Conservation (phyloP, 108 stramenopile genomes). For the Pseudonitzschia multistriata region DNA sequence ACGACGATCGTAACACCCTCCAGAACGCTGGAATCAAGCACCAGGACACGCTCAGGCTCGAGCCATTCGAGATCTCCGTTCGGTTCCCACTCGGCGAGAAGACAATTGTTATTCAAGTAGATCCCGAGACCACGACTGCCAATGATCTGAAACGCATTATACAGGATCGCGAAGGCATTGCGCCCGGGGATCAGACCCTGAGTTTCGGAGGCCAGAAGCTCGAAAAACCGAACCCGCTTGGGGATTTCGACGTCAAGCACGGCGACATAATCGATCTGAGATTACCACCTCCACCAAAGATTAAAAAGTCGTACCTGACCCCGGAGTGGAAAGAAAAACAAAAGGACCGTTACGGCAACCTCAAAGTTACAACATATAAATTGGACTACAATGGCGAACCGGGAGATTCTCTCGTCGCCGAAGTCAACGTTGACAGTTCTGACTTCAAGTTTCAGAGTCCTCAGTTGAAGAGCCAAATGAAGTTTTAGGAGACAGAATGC, state of each 20-base stretch:
- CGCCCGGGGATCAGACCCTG: slow-evolving; percentile 13
- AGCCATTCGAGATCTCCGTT: slow-evolving; percentile 19
- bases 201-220: slow-evolving; percentile 10
- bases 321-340: background rate
- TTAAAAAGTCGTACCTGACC: background rate
- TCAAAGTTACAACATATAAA: slow-evolving; percentile 1
- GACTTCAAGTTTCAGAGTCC: slow-evolving; percentile 14
- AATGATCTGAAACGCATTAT: slow-evolving; percentile 18
- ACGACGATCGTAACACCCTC: slow-evolving; percentile 4
- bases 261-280: slow-evolving; percentile 27
- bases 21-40: slow-evolving; percentile 18
- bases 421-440: background rate
- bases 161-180: slow-evolving; percentile 14
- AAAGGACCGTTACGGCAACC: slow-evolving; percentile 7
- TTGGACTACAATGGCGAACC: background rate
- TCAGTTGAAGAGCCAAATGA: background rate
- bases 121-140: slow-evolving; percentile 7
- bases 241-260: slow-evolving; percentile 23
- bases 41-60: slow-evolving; percentile 12
- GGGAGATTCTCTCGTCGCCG: background rate
- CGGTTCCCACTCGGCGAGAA: slow-evolving; percentile 7
- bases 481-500: background rate
- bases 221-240: background rate
- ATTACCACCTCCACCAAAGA: slow-evolving; percentile 6
- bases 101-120: slow-evolving; percentile 15